These are phyloP conservation scores for Plenodomus lindquistii DNA, from an alignment of 2,329 filamentous ascomycete genomes.

Conservation along the genomic window DNA sequence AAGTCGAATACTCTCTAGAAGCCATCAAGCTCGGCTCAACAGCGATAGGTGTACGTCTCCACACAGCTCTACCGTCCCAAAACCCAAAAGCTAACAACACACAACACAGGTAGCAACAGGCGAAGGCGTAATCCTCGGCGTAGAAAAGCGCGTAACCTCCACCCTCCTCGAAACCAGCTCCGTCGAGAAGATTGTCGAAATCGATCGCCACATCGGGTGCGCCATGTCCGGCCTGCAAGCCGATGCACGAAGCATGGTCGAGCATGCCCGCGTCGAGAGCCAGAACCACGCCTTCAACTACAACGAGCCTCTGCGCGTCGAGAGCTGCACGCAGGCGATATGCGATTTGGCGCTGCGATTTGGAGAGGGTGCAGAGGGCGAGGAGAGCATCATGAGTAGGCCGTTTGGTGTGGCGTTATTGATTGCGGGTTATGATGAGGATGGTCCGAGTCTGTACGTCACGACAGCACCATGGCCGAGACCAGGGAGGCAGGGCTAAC, in stretches of 20 bases:
- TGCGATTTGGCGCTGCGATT: constrained; percentile 96
- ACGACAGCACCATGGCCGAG: not conserved
- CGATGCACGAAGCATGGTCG: constrained; percentile 95
- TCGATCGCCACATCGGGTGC: constrained; percentile 97
- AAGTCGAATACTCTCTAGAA: constrained; percentile 99
- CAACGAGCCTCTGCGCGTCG: constrained; percentile 89
- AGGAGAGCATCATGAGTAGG: constrained; percentile 98
- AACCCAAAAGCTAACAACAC: constrained; percentile 15
- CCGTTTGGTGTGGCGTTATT: constrained; percentile 96
- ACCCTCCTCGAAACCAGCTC: constrained; percentile 96
- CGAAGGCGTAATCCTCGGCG: constrained; percentile 92
- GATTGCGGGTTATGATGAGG: constrained; percentile 96
- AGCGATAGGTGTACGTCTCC: constrained; percentile 76
- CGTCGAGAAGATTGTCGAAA: constrained; percentile 99
- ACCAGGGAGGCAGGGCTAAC: not conserved
- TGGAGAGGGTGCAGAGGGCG: constrained; percentile 94
- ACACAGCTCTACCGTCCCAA: not conserved
- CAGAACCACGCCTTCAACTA: constrained; percentile 99
- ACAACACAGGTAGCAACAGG: constrained; percentile 76
- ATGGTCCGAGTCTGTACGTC: constrained; percentile 82
- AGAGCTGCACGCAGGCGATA: constrained; percentile 98
- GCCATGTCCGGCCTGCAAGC: constrained; percentile 98
- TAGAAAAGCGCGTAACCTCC: constrained; percentile 98
- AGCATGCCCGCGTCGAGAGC: constrained; percentile 96
- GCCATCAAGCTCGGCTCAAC: constrained; percentile 99